phyloP scores from a whole-genome alignment of 148 eudicot genomes.

The Rheum nobile region DNA sequence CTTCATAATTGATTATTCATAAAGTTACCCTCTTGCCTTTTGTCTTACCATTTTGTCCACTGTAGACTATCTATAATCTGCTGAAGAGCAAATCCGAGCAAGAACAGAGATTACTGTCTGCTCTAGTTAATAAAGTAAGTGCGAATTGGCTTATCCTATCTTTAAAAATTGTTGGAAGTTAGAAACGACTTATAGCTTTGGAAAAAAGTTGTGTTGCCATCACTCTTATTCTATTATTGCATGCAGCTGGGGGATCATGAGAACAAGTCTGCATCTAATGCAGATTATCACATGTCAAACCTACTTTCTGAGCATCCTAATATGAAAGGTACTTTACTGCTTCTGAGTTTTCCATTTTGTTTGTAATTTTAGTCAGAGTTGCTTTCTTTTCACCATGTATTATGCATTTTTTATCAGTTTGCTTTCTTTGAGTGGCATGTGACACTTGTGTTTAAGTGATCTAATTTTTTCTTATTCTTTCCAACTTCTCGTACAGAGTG shows the following conservation, averaged over 20 bases:
- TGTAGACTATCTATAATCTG: slow-evolving; percentile 61
- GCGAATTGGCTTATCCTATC: not conserved
- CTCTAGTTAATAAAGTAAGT: slow-evolving; percentile 85
- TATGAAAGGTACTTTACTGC: slow-evolving; percentile 67
- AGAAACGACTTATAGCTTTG: not conserved
- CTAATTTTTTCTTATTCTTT: not conserved
- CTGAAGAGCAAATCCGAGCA: slow-evolving; percentile 88
- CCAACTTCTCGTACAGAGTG: slow-evolving; percentile 35
- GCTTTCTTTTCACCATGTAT: not conserved
- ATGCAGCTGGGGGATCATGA: slow-evolving; percentile 92
- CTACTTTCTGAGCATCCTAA: slow-evolving; percentile 91
- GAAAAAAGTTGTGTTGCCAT: slow-evolving; percentile 3
- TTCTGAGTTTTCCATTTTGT: not conserved
- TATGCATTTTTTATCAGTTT: not conserved
- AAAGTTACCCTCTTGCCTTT: not conserved
- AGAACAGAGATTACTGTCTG: slow-evolving; percentile 80
- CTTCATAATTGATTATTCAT: not conserved
- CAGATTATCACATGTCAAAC: slow-evolving; percentile 83
- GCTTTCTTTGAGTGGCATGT: not conserved
- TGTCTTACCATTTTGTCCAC: not conserved
- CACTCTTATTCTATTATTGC: slow-evolving; percentile 16
- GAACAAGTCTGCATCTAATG: slow-evolving; percentile 94
- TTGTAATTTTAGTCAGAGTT: not conserved
- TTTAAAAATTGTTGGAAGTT: not conserved
- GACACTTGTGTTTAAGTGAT: not conserved